Evolutionary conservation across 495 filamentous ascomycete genomes (phyloP).

Genomic region (Bacidia rubella): DNA sequence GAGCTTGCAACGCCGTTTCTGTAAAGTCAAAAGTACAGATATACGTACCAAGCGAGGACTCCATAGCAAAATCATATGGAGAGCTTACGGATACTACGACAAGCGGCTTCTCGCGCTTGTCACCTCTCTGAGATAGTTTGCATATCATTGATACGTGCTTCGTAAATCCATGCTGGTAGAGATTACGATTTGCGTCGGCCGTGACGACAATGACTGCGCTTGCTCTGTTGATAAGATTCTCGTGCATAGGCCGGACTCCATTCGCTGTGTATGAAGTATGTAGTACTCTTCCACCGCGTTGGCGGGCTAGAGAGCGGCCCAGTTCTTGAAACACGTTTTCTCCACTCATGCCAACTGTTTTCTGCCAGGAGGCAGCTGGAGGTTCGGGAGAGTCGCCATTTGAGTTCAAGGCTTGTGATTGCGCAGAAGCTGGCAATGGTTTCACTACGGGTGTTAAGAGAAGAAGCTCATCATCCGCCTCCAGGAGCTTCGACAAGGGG

Average conservation of each 20-base stretch:
- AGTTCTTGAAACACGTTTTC: slow-evolving; percentile 79
- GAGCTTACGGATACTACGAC: slow-evolving; percentile 84
- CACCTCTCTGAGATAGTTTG: slow-evolving; percentile 44
- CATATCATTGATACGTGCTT: slow-evolving; percentile 94
- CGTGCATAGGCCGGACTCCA: slow-evolving; percentile 75
- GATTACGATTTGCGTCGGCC: slow-evolving; percentile 77
- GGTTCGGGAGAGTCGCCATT: neutral
- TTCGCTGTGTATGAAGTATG: slow-evolving; percentile 89
- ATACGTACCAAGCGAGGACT: slow-evolving; percentile 72
- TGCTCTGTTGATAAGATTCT: slow-evolving; percentile 76
- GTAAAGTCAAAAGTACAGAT: slow-evolving; percentile 92
- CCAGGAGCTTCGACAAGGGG: slow-evolving; percentile 61
- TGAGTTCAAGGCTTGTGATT: slow-evolving; percentile 15
- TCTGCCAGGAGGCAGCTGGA: slow-evolving; percentile 39
- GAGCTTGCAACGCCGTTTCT: slow-evolving; percentile 68
- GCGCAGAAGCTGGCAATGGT: slow-evolving; percentile 70
- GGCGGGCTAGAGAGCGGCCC: slow-evolving; percentile 65
- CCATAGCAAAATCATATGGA: slow-evolving; percentile 91
- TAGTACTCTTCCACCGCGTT: slow-evolving; percentile 65
- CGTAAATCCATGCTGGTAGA: slow-evolving; percentile 82
- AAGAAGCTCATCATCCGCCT: slow-evolving; percentile 70
- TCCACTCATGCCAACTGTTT: slow-evolving; percentile 65
- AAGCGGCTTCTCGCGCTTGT: slow-evolving; percentile 49
- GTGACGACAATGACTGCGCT: slow-evolving; percentile 77
- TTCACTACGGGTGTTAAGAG: slow-evolving; percentile 76